Evolutionary conservation across 1,284 basidiomycete species (phyloP).

Genomic region (Trichosporon coremiiforme): DNA sequence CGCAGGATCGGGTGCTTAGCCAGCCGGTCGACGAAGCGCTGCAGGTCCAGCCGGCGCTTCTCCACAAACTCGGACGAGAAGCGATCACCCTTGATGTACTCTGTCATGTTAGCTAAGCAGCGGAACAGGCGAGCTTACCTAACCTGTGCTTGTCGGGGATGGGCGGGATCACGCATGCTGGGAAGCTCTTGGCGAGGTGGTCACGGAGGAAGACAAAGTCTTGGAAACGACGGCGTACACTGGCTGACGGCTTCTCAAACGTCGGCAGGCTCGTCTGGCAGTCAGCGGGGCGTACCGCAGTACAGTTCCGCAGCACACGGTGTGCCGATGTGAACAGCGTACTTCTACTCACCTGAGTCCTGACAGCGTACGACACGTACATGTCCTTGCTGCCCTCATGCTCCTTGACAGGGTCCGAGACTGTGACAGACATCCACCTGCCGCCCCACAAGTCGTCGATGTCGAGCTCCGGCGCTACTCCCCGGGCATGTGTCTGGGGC

Average conservation of each 20-base stretch:
- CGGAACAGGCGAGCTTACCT: slow-evolving; percentile 73
- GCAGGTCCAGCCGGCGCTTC: slow-evolving; percentile 80
- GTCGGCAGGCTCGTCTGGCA: slow-evolving; percentile 52
- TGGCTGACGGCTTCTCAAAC: slow-evolving; percentile 59
- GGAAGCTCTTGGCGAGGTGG: slow-evolving; percentile 86
- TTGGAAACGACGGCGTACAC: slow-evolving; percentile 88
- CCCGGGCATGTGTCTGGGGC: background rate
- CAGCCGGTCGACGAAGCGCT: slow-evolving; percentile 88
- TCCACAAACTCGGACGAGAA: slow-evolving; percentile 98
- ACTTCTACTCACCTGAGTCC: slow-evolving; percentile 82
- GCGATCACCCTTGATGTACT: slow-evolving; percentile 95
- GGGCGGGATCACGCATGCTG: slow-evolving; percentile 92
- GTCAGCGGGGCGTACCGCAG: background rate
- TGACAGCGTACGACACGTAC: slow-evolving; percentile 91
- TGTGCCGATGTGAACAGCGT: too few species aligned
- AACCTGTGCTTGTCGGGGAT: slow-evolving; percentile 95
- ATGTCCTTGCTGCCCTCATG: slow-evolving; percentile 93
- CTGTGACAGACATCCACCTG: slow-evolving; percentile 73
- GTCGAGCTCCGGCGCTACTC: slow-evolving; percentile 19
- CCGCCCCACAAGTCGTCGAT: slow-evolving; percentile 70
- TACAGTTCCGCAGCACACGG: background rate
- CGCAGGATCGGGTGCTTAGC: slow-evolving; percentile 93
- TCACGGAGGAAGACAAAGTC: slow-evolving; percentile 95
- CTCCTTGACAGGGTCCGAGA: slow-evolving; percentile 92
- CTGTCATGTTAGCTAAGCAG: slow-evolving; percentile 59